phyloP scores from a whole-genome alignment of 2,329 filamentous ascomycete genomes.

The Cladosporium sp. region DNA sequence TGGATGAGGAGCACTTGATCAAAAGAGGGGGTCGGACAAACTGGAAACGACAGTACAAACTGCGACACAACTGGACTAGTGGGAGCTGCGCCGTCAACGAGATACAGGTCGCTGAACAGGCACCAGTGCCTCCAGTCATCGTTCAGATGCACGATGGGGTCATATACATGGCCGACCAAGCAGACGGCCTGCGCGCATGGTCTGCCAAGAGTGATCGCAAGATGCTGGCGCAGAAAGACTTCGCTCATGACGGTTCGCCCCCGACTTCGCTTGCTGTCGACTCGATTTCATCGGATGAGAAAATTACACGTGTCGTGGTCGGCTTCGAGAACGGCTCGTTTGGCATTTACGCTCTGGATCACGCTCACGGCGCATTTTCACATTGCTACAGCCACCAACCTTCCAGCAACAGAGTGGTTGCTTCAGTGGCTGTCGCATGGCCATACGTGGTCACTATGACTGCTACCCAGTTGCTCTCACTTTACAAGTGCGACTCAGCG shows the following conservation, averaged over 20 bases:
- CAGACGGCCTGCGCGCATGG: conserved; percentile 72
- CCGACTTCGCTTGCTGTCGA: conserved; percentile 64
- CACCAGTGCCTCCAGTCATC: conserved; percentile 55
- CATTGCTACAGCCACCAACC: conserved; percentile 54
- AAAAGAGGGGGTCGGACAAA: conserved; percentile 50
- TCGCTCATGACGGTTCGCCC: conserved; percentile 18
- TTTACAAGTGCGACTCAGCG: conserved; percentile 58
- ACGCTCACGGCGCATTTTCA: conserved; percentile 39
- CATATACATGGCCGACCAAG: conserved; percentile 67
- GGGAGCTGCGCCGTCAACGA: conserved; percentile 77
- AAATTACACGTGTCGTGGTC: conserved; percentile 46
- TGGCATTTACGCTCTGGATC: conserved; percentile 59
- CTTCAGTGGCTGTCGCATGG: conserved; percentile 63
- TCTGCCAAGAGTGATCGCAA: conserved; percentile 54
- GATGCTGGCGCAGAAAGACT: conserved; percentile 48
- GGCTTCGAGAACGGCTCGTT: conserved; percentile 70
- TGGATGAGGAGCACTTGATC: conserved; percentile 54
- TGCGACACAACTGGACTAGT: conserved; percentile 84
- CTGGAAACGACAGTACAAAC: conserved; percentile 84
- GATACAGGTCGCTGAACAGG: conserved; percentile 54
- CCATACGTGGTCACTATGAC: conserved; percentile 79
- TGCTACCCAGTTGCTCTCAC: conserved; percentile 62
- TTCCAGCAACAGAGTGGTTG: conserved; percentile 58
- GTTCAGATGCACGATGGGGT: conserved; percentile 72
- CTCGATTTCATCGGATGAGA: conserved; percentile 25